Conservation (phyloP, 192 early-diverging fungal genomes). For the Mortierella antarctica region DNA sequence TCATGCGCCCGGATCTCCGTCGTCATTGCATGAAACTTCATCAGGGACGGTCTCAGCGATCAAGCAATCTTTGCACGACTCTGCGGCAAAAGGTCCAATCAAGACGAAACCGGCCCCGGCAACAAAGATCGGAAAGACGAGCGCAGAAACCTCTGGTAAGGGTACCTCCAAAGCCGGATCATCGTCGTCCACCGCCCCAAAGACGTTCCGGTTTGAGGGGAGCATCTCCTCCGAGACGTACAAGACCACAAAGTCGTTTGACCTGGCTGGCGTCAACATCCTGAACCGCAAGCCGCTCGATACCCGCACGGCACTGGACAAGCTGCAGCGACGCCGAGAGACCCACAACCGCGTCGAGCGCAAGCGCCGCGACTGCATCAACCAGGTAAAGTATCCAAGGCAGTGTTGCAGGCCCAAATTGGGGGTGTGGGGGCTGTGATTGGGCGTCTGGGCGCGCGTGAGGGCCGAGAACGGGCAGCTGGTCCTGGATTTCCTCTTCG, state of each 20-base stretch:
- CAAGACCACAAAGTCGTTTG: conserved; percentile 52
- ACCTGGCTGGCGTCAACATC: conserved; percentile 48
- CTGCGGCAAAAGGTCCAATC: not conserved
- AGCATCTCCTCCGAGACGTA: conserved; percentile 44
- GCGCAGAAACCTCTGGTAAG: not conserved
- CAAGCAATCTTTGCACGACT: not conserved
- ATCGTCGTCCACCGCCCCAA: conserved; percentile 7
- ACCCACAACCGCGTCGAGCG: conserved; percentile 84
- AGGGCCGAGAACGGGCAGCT: too few relatives aligned
- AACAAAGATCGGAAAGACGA: not conserved
- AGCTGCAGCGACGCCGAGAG: conserved; percentile 76
- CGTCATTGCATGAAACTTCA: not conserved
- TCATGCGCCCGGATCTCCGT: not conserved
- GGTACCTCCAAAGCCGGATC: not conserved
- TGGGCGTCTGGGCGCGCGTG: too few relatives aligned
- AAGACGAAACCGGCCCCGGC: not conserved
- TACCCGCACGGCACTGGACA: conserved; percentile 70
- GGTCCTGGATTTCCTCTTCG: too few relatives aligned
- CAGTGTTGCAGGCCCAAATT: too few relatives aligned
- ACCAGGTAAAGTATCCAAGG: conserved; percentile 50
- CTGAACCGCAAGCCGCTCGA: conserved; percentile 37
- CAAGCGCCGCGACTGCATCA: conserved; percentile 80
- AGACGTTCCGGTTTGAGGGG: conserved; percentile 46
- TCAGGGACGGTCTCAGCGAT: not conserved
- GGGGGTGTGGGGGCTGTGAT: too few relatives aligned